Percentiles rank a stretch among this genome's conserved stretches.
These are phyloP conservation scores for Musa beccarii DNA, from an alignment of 176 grass and related monocot genomes.

Conservation along the genomic window DNA sequence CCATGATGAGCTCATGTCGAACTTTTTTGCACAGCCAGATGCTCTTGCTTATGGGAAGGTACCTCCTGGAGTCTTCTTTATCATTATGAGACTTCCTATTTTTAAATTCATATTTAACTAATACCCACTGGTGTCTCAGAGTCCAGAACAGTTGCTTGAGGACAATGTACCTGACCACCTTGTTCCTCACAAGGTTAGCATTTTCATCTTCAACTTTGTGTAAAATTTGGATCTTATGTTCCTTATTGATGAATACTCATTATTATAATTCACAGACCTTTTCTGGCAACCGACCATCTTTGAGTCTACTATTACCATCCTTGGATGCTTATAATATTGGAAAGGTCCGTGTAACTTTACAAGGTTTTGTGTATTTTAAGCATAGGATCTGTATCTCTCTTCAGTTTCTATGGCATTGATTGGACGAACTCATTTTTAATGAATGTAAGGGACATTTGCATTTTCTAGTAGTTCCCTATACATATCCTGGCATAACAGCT, in stretches of 20 bases:
- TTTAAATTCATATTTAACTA: conserved; percentile 14
- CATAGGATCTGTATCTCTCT: conserved; percentile 2
- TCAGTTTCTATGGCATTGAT: not conserved
- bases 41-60: conserved; percentile 99
- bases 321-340: conserved; percentile 76
- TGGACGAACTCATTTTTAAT: not conserved
- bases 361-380: not conserved
- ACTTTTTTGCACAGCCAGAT: conserved; percentile 98
- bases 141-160: conserved; percentile 62
- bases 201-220: conserved; percentile 1
- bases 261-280: conserved; percentile 56
- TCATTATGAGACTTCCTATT: conserved; percentile 16
- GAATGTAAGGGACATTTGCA: not conserved
- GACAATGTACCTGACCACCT: conserved; percentile 68
- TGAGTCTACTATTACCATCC: conserved; percentile 69
- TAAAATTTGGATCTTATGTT: conserved; percentile 3
- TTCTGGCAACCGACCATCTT: conserved; percentile 69
- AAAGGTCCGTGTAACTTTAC: conserved; percentile 39
- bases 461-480: not conserved
- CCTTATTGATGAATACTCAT: conserved; percentile 3
- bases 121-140: conserved; percentile 29
- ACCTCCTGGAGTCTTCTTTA: conserved; percentile 7
- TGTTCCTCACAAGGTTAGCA: conserved; percentile 79
- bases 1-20: conserved; percentile 96
- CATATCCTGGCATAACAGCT: not conserved